Evolutionary conservation across 2,329 filamentous ascomycete species (phyloP).

Genomic region (Colletotrichum sp.): DNA sequence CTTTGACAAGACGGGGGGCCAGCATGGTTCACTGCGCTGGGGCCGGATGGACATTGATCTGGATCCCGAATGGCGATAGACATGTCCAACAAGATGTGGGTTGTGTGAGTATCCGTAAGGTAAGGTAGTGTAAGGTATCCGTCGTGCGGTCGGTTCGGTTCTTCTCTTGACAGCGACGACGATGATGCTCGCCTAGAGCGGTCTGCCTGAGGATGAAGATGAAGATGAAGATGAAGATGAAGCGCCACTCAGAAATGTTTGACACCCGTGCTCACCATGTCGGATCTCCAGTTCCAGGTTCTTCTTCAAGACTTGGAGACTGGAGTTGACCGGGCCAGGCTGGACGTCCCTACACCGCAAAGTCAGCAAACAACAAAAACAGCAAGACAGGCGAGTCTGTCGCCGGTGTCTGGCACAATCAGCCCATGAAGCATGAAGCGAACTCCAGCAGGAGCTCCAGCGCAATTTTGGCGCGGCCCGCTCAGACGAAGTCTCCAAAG

Average conservation of each 20-base stretch:
- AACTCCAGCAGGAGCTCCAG: conserved; percentile 2
- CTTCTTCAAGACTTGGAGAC: background rate
- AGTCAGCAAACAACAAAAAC: background rate
- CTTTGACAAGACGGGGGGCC: background rate
- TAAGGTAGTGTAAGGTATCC: background rate
- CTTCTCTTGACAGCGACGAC: background rate
- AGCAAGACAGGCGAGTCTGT: background rate
- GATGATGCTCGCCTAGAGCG: background rate
- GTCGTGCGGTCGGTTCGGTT: background rate
- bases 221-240: background rate
- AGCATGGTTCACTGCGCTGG: background rate
- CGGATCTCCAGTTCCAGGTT: background rate
- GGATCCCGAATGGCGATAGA: background rate
- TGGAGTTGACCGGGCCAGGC: background rate
- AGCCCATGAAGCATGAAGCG: conserved; percentile 13
- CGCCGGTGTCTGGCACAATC: background rate
- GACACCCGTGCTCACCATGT: background rate
- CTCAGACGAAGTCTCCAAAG: background rate
- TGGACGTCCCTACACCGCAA: background rate
- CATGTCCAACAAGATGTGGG: background rate
- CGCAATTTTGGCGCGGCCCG: conserved; percentile 21
- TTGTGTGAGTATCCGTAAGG: background rate
- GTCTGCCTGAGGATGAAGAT: background rate
- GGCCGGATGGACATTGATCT: background rate
- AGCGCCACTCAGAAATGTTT: background rate